A percentile compares a stretch with the other conserved stretches of the same genome.
phyloP scores from a whole-genome alignment of 1,284 basidiomycete genomes.

The Takashimella tepidaria region DNA sequence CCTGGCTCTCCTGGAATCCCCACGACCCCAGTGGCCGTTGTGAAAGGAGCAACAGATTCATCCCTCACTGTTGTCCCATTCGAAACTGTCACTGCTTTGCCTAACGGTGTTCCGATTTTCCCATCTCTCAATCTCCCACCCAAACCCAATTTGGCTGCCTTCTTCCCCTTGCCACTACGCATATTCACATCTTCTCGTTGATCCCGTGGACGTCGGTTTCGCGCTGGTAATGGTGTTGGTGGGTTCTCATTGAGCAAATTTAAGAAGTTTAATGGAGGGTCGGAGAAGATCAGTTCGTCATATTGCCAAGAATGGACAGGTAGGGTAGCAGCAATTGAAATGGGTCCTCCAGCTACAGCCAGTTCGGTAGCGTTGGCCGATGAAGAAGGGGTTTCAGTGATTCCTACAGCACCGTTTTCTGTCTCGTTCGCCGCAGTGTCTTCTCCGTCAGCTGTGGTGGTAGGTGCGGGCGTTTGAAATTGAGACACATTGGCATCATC shows the following conservation, averaged over 20 bases:
- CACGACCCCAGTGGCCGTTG: slow-evolving; percentile 31
- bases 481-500: slow-evolving; percentile 2
- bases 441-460: slow-evolving; percentile 2
- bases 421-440: slow-evolving; percentile 8
- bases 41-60: slow-evolving; percentile 11
- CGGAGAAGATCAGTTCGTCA: slow-evolving; percentile 94
- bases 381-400: not conserved
- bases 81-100: too few relatives aligned
- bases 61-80: slow-evolving; percentile 8
- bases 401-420: not conserved
- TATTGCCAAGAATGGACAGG: slow-evolving; percentile 98
- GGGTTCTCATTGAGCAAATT: slow-evolving; percentile 73
- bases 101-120: slow-evolving; percentile 5
- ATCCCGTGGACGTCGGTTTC: slow-evolving; percentile 49
- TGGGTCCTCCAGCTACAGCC: not conserved
- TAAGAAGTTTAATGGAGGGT: slow-evolving; percentile 86
- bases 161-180: slow-evolving; percentile 36
- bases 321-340: slow-evolving; percentile 25
- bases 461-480: slow-evolving; percentile 8
- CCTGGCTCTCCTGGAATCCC: slow-evolving; percentile 40
- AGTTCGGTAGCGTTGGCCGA: slow-evolving; percentile 1
- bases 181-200: slow-evolving; percentile 33
- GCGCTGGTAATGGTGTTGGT: slow-evolving; percentile 72
- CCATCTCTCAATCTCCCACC: not conserved
- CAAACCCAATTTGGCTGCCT: slow-evolving; percentile 10